Percentiles rank a stretch among this genome's conserved stretches.
phyloP scores from a whole-genome alignment of 2,329 filamentous ascomycete genomes.

The Cadophora luteo-olivacea region DNA sequence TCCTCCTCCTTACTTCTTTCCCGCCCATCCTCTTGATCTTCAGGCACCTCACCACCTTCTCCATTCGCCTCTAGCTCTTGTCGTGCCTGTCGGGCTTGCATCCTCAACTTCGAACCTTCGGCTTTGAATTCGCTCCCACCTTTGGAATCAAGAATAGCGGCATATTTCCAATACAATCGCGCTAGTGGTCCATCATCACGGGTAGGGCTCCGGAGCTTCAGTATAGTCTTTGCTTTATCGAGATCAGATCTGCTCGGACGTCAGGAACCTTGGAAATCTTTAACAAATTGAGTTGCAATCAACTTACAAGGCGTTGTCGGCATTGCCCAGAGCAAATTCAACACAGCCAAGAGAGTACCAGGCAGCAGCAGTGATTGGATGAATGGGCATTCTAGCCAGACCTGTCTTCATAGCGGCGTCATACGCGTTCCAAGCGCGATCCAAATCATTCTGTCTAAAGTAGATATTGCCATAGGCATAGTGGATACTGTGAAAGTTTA shows the following conservation, averaged over 20 bases:
- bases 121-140: neutral
- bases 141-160: neutral
- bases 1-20: conserved; percentile 27
- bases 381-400: conserved; percentile 27
- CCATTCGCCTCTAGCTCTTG: neutral
- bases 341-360: conserved; percentile 31
- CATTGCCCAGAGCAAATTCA: conserved; percentile 17
- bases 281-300: neutral
- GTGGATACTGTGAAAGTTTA: conserved; percentile 23
- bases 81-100: neutral
- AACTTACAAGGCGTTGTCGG: conserved; percentile 23
- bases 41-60: conserved; percentile 43
- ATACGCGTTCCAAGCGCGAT: conserved; percentile 16
- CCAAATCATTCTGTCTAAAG: conserved; percentile 22
- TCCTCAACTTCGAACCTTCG: neutral
- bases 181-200: neutral
- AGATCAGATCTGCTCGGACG: neutral
- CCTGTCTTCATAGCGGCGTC: conserved; percentile 24
- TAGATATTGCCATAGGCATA: conserved; percentile 35
- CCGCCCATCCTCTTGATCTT: conserved; percentile 42
- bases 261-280: neutral
- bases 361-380: conserved; percentile 31
- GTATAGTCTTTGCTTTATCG: neutral
- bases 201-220: neutral
- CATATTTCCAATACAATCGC: neutral